Base-by-base conservation (phyloP, 2,329 filamentous ascomycete species). In the Neocatenulostroma microsporum region DNA sequence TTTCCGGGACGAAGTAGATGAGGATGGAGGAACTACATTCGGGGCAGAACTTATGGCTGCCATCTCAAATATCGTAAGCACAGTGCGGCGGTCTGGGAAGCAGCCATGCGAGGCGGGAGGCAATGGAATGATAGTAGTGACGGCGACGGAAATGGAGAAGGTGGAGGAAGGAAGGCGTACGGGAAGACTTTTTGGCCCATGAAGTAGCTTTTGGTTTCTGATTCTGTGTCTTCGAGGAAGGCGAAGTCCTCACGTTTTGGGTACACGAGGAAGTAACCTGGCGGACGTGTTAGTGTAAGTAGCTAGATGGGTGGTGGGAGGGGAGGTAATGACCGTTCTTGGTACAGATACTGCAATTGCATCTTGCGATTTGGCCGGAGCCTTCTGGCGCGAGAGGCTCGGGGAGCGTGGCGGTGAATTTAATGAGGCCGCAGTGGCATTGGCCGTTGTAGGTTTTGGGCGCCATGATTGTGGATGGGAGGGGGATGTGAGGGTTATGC, bases 311-410 rank as follows among this genome's bases (percentile, higher is more conserved):
- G 23, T 24, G 23, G 23, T 24, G 23, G n/a, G 23, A 8, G 23
- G n/a, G 17, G 27, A 14, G n/a, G 18, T 12, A 4, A 29, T 15
- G 21, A 42, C 42, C 47, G 29, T 50, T 48, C 40, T 50, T 49
- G 20, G 38, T 44, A 41, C 50, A 54, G 34, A 50, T 50, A 14
- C 45, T 49, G 41, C 51, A 54, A 29, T 50, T 53, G 45, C 51
- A 54, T 10, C 36, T 19, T 10, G 35, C 37, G 12, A 53, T 36
- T 21, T 37, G 42, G 21, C 34, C 39, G 8, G 26, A 34, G 13
- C 42, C 37, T 17, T 46, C 36, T 8, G 46, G 45, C n/a, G 44
- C 30, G 4, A 51, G 32, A 18, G 47, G 34, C 12, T 42, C 43
- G 8, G 36, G 24, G 18, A 51, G 40, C 9, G 39, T 45, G 32